Evolutionary conservation across 2,329 filamentous ascomycete species (phyloP).

Genomic region (Cryphonectria naterciae): DNA sequence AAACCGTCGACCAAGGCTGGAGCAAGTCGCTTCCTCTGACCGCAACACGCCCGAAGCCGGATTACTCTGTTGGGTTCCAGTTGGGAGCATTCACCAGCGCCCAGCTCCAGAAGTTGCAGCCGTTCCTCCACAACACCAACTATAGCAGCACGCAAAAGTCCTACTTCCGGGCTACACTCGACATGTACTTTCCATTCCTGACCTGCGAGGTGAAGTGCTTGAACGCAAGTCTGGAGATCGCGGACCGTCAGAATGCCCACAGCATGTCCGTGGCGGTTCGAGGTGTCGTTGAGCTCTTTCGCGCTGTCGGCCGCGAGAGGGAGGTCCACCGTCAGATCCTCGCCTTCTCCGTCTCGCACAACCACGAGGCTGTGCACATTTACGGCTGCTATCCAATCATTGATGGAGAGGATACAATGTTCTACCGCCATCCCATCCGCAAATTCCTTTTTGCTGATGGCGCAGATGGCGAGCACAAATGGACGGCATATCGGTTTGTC

Average conservation of each 20-base stretch:
- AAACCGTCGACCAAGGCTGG: not conserved
- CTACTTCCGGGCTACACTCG: conserved; percentile 47
- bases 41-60: not conserved
- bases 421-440: not conserved
- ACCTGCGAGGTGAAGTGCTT: conserved; percentile 51
- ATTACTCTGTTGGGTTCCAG: not conserved
- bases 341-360: conserved; percentile 47
- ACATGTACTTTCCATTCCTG: conserved; percentile 49
- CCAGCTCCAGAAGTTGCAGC: conserved; percentile 45
- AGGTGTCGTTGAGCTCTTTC: conserved; percentile 45
- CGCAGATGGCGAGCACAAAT: not conserved
- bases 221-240: conserved; percentile 37
- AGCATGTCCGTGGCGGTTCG: conserved; percentile 47
- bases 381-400: conserved; percentile 47
- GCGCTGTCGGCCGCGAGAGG: conserved; percentile 39
- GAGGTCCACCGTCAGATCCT: conserved; percentile 47
- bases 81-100: conserved; percentile 46
- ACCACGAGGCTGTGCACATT: conserved; percentile 40
- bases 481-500: not conserved
- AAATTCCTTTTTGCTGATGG: not conserved
- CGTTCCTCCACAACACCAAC: conserved; percentile 41
- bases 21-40: not conserved
- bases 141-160: conserved; percentile 15
- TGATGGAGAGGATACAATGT: conserved; percentile 27
- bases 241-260: conserved; percentile 46